Evolutionary conservation across 2,329 filamentous ascomycete genomes (phyloP).

Genomic region (Alternaria triticina): DNA sequence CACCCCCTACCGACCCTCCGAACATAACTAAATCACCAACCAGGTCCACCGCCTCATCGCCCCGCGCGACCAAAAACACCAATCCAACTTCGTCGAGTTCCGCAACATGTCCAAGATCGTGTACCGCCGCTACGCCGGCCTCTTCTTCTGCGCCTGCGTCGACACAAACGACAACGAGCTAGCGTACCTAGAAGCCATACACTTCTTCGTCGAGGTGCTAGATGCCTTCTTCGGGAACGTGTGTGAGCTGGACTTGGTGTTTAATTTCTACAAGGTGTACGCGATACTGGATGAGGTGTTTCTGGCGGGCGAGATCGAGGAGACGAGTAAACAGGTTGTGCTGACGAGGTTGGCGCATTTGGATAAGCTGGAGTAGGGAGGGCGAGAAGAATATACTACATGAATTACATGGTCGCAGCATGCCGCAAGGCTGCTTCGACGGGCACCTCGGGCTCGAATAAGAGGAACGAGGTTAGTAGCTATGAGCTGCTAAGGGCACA

Average conservation of each 20-base stretch:
- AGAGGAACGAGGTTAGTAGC: background rate
- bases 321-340: slow-evolving; percentile 98
- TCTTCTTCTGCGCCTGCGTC: slow-evolving; percentile 99
- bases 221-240: slow-evolving; percentile 99
- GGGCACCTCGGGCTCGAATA: background rate
- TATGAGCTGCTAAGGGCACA: background rate
- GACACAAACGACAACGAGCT: slow-evolving; percentile 99
- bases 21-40: background rate
- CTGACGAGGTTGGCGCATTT: slow-evolving; percentile 91
- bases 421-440: background rate
- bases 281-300: slow-evolving; percentile 99
- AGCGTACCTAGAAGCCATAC: slow-evolving; percentile 94
- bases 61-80: slow-evolving; percentile 97
- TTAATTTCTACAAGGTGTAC: slow-evolving; percentile 85
- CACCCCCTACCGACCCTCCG: background rate
- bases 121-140: slow-evolving; percentile 93
- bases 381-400: background rate
- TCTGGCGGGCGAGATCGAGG: slow-evolving; percentile 95
- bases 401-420: background rate
- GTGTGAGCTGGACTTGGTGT: slow-evolving; percentile 90
- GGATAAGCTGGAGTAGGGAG: slow-evolving; percentile 83
- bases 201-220: slow-evolving; percentile 99
- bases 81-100: slow-evolving; percentile 98
- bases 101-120: slow-evolving; percentile 90
- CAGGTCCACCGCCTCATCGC: slow-evolving; percentile 96